Percentiles rank a stretch among this genome's conserved stretches.
Evolutionary conservation across 1,284 basidiomycete species (phyloP).

Genomic region (Lentinula novae-zelandiae): DNA sequence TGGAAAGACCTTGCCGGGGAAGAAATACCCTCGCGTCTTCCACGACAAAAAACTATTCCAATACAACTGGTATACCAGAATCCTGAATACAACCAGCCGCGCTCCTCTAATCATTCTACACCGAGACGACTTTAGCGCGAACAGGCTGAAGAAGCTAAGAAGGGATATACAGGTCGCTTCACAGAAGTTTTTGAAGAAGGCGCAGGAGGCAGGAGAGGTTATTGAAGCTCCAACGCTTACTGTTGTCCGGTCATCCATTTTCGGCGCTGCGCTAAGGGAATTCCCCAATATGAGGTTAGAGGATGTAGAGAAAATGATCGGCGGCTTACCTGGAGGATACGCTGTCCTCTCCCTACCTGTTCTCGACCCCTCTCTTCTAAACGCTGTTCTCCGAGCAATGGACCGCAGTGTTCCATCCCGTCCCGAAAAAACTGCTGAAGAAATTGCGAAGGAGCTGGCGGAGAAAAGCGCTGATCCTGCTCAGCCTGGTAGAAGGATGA

Average conservation of each 20-base stretch:
- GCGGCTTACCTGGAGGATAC: conserved; percentile 53
- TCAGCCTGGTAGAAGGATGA: conserved; percentile 63
- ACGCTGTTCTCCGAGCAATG: conserved; percentile 63
- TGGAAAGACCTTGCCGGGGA: conserved; percentile 47
- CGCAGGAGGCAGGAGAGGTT: conserved; percentile 35
- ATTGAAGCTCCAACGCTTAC: conserved; percentile 48
- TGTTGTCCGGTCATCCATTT: conserved; percentile 65
- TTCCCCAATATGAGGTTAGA: conserved; percentile 46
- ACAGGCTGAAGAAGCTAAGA: conserved; percentile 60
- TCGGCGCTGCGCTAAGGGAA: conserved; percentile 69
- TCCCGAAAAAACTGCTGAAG: conserved; percentile 47
- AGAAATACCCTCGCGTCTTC: conserved; percentile 57
- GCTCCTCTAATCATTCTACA: conserved; percentile 67
- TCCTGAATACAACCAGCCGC: conserved; percentile 49
- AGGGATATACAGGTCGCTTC: conserved; percentile 57
- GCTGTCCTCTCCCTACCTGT: conserved; percentile 65
- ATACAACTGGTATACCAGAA: conserved; percentile 67
- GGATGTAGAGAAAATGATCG: conserved; percentile 47
- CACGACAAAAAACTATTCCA: conserved; percentile 71
- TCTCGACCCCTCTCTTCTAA: conserved; percentile 68
- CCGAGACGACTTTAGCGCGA: conserved; percentile 65
- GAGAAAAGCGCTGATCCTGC: conserved; percentile 58
- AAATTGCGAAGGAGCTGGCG: conserved; percentile 43
- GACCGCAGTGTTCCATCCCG: conserved; percentile 62
- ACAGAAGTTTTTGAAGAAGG: conserved; percentile 34